Evolutionary conservation across 345 rosid species (phyloP).

Genomic region (Lepidium aucheri): DNA sequence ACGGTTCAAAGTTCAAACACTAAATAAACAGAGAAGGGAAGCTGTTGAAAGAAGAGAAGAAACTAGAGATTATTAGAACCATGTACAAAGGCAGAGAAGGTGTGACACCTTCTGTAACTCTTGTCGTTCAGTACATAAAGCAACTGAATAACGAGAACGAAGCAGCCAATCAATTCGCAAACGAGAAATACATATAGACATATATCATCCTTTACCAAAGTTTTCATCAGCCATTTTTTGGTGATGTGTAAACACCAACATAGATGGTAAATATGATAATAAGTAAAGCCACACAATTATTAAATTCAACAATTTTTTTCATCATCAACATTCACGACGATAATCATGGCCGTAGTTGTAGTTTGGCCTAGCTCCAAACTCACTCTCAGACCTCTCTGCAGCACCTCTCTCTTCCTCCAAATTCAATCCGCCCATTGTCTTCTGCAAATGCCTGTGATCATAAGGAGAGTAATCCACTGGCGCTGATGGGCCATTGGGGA

Average conservation of each 20-base stretch:
- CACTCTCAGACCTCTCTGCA: constrained; percentile 31
- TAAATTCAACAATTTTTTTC: constrained; percentile 8
- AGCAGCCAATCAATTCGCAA: background rate
- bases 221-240: constrained; percentile 3
- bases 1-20: background rate
- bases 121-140: background rate
- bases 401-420: constrained; percentile 36
- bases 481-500: constrained; percentile 43
- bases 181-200: constrained; percentile 10
- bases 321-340: constrained; percentile 32
- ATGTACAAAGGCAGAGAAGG: constrained; percentile 7
- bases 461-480: constrained; percentile 48
- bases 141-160: constrained; percentile 8
- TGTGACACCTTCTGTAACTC: background rate
- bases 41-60: background rate
- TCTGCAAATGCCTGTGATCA: constrained; percentile 35
- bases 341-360: constrained; percentile 30
- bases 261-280: background rate
- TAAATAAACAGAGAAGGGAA: background rate
- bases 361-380: constrained; percentile 28
- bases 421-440: constrained; percentile 32
- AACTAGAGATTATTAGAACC: background rate
- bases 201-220: constrained; percentile 7
- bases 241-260: constrained; percentile 12
- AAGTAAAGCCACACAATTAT: background rate